Evolutionary conservation across 192 early-diverging fungal species (phyloP), one percentile per base, ranked within the genome.

Genomic region (Spinellus fusiger): DNA sequence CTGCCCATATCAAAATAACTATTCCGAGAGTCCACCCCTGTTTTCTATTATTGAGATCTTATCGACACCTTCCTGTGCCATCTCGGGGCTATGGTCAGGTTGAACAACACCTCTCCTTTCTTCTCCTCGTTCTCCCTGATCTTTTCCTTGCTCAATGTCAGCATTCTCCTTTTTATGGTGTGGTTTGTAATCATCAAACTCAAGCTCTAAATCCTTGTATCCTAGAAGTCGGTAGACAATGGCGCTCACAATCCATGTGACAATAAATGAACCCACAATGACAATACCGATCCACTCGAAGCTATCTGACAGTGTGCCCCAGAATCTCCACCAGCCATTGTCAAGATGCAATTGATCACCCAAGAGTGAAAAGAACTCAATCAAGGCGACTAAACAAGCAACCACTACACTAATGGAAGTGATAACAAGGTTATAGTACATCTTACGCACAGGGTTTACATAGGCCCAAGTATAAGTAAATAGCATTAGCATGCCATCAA

Each of bases 401-500:
- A 89, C 73, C 3, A 83, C 27, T 22, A 88, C 74, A 20, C 82
- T 83, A 31, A 88, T 62, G 5, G 76, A 52, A 7, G 86, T 88
- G 31, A 88, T 74, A 9, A 74, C 72, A 49, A 88, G 65, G 49
- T 89, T 88, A 59, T 86, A 88, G 66, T 77, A 86, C 22, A 88
- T 58, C 56, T 88, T 88, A 26, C 77, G 64, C 29, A 84, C 60
- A 4, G 84, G 86, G 50, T 83, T 75, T 34, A 85, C 67, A 54
- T 73, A 73, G 16, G 87, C 83, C 80, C 80, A 88, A 22, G 73
- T 68, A 59, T 89, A 89, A 5, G 82, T 75, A 15, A 76, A 73
- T 4, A 76, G 54, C 86, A 89, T 89, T 20, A 84, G 13, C 23
- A 89, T 77, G 13, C 87, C 85, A 62, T 89, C 87, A 44, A 86